Conservation (phyloP, 768 basidiomycete species). For the Lactarius indigo region DNA sequence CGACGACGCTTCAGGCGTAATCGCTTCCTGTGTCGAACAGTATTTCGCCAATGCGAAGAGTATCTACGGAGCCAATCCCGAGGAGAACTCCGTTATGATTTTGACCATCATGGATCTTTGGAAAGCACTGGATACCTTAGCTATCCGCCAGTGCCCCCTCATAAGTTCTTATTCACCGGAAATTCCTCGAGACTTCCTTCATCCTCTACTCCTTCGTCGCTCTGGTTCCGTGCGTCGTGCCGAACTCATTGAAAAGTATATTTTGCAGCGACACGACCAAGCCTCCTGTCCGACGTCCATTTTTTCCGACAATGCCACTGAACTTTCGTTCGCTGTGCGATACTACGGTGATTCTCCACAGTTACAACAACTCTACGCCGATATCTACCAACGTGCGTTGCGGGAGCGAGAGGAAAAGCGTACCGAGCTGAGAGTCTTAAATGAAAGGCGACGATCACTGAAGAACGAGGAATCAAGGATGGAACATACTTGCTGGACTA, state of each 20-base stretch:
- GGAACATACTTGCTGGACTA: neutral
- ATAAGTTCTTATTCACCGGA: neutral
- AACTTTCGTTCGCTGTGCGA: neutral
- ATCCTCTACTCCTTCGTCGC: neutral
- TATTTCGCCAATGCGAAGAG: neutral
- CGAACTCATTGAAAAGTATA: neutral
- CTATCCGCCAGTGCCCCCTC: neutral
- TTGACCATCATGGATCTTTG: constrained; percentile 43
- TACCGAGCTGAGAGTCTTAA: neutral
- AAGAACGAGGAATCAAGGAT: neutral
- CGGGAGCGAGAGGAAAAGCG: neutral
- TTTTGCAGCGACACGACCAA: neutral
- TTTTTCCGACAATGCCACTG: neutral
- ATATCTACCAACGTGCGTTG: neutral
- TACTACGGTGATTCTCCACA: neutral
- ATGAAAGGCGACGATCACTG: neutral
- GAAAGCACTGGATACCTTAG: constrained; percentile 32
- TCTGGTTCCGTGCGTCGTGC: neutral
- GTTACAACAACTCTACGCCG: neutral
- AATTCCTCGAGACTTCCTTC: neutral
- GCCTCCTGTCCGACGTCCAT: neutral
- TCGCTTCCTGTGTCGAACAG: constrained; percentile 7
- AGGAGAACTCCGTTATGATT: constrained; percentile 1
- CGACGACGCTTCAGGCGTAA: neutral
- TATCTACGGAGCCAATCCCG: neutral